Evolutionary conservation across 352 stramenopile genomes (phyloP).

Genomic region (Phytophthora sp.): DNA sequence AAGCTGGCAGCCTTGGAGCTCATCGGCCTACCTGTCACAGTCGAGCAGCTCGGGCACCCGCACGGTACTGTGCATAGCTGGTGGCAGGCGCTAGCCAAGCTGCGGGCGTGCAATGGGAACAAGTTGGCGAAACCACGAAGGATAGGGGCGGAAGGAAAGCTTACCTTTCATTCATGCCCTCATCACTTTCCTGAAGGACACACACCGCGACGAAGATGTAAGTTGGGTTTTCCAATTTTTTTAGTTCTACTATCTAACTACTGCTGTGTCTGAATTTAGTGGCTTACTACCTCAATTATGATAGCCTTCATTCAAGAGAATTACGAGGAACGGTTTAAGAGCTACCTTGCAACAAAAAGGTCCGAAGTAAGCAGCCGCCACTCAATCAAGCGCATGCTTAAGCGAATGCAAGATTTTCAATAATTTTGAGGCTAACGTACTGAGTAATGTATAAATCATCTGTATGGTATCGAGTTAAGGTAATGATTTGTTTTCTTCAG

Average conservation of each 20-base stretch:
- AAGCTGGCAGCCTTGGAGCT: neutral
- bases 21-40: neutral
- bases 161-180: constrained; percentile 2
- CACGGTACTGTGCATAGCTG: neutral
- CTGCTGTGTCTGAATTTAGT: too few relatives aligned
- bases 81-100: too few relatives aligned
- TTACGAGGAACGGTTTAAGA: neutral
- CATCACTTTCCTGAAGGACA: neutral
- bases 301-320: neutral
- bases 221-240: neutral
- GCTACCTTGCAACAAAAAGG: neutral
- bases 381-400: neutral
- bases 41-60: neutral
- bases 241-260: too few relatives aligned
- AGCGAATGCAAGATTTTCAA: neutral
- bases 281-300: neutral
- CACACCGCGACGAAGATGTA: neutral
- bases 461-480: neutral
- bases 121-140: neutral
- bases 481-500: too few relatives aligned
- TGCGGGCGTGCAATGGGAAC: neutral
- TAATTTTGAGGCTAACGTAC: neutral
- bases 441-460: neutral
- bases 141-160: neutral
- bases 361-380: neutral